Evolutionary conservation across 2,329 filamentous ascomycete genomes (phyloP).

Genomic region (Colletotrichum acutatum): DNA sequence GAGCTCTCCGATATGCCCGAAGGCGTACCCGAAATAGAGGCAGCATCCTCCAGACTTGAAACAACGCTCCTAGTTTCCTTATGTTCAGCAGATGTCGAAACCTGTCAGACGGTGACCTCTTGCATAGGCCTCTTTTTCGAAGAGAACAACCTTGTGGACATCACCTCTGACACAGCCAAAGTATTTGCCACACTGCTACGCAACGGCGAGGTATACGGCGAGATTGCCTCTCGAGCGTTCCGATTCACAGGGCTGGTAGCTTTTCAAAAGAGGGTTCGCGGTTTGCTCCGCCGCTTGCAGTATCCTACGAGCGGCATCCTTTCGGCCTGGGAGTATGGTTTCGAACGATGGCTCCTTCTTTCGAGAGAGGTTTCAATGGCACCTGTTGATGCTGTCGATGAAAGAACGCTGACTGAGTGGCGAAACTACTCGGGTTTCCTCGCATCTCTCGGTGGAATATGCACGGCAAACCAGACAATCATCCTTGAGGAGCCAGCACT

Average conservation of each 20-base stretch:
- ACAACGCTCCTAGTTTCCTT: slow-evolving; percentile 71
- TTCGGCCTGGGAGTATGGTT: slow-evolving; percentile 73
- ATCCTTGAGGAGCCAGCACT: slow-evolving; percentile 68
- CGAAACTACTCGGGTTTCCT: slow-evolving; percentile 76
- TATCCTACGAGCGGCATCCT: slow-evolving; percentile 75
- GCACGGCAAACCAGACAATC: slow-evolving; percentile 68
- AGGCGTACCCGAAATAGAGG: slow-evolving; percentile 65
- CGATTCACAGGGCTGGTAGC: slow-evolving; percentile 76
- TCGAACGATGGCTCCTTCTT: slow-evolving; percentile 72
- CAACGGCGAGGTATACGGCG: slow-evolving; percentile 69
- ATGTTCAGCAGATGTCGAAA: slow-evolving; percentile 73
- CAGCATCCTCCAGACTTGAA: slow-evolving; percentile 67
- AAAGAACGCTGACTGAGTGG: slow-evolving; percentile 71
- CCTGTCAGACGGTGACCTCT: slow-evolving; percentile 71
- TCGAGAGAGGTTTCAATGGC: slow-evolving; percentile 71
- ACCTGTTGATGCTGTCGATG: slow-evolving; percentile 62
- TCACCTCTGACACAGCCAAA: slow-evolving; percentile 60
- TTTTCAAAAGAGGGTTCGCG: slow-evolving; percentile 74
- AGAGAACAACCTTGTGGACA: slow-evolving; percentile 67
- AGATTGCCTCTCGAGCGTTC: slow-evolving; percentile 72
- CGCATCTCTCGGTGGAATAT: slow-evolving; percentile 73
- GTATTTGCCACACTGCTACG: slow-evolving; percentile 64
- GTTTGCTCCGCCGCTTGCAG: slow-evolving; percentile 68
- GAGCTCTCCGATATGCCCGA: slow-evolving; percentile 65
- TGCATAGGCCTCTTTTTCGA: slow-evolving; percentile 72